Evolutionary conservation across 257 asterid genomes (phyloP), one percentile per base, ranked within the genome.

Genomic region (Nicotiana attenuata): DNA sequence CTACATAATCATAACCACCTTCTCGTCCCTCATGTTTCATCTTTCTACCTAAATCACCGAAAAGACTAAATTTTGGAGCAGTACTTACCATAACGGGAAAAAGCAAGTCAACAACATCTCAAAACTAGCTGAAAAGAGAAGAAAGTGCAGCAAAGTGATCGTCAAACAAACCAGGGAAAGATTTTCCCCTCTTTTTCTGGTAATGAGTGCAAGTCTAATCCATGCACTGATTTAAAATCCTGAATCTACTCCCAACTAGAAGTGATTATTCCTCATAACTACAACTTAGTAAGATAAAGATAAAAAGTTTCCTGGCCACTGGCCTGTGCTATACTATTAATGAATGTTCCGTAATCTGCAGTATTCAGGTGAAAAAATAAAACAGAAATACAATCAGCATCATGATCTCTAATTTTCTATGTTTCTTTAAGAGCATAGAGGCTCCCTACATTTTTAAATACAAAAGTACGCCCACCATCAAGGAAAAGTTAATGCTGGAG

Each of bases 351-450:
- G 57, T 52, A 52, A 19, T 52, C 57, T 52, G 19, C 19, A 52
- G 57, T 52, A 52, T 52, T 14, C 57, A 52, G 57, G 7, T 52
- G 57, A 1, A 1, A 10, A 14, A 14, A 41, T 3, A 14, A 52
- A 52, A 52, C 56, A 52, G 17, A 52, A 15, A 52, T 52, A 41
- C 50, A 14, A 52, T 52, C 19, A 61, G 24, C 80, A 71, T 47
- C 28, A 78, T 63, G 80, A 82, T 53, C 59, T 15, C 22, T 29
- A 13, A 71, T 45, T 13, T 5, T 41, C 20, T 41, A 65, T 45
- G 57, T 80, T 69, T 78, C 86, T 76, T 66, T 56, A 47, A 76
- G 63, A 76, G 65, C 84, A 80, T 38, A 83, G 77, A 26, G 81
- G 65, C 60, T 71, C 78, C 22, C 50, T 41, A 45, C 22, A 6